A percentile compares a stretch with the other conserved stretches of the same genome.
phyloP scores from a whole-genome alignment of 805 yeast species.

The Saccharomycopsis schoenii region DNA sequence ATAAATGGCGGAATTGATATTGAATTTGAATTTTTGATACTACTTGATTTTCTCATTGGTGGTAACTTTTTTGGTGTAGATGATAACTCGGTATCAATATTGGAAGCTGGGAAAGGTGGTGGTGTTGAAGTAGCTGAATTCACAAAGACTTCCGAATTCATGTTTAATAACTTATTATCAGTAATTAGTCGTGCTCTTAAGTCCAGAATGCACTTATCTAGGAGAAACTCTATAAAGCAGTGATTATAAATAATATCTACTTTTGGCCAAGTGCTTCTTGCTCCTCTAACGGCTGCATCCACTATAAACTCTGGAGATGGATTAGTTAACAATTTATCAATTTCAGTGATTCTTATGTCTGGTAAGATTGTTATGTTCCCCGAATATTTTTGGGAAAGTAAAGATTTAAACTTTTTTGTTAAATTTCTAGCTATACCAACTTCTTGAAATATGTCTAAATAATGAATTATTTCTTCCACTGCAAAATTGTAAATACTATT shows the following conservation, averaged over 20 bases:
- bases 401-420: constrained; percentile 62
- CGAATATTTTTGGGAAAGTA: constrained; percentile 76
- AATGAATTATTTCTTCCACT: constrained; percentile 68
- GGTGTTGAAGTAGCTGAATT: background rate
- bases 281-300: constrained; percentile 70
- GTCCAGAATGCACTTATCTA: constrained; percentile 59
- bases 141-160: constrained; percentile 1
- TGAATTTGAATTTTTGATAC: background rate
- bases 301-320: constrained; percentile 72
- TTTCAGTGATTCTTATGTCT: constrained; percentile 48
- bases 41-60: background rate
- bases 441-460: constrained; percentile 62
- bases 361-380: constrained; percentile 95
- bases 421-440: constrained; percentile 66
- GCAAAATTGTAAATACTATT: constrained; percentile 48
- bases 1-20: background rate
- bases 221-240: constrained; percentile 79
- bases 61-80: background rate
- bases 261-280: constrained; percentile 91
- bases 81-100: background rate
- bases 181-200: constrained; percentile 12
- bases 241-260: constrained; percentile 77
- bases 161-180: constrained; percentile 1
- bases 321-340: constrained; percentile 57
- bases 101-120: background rate